Base-by-base conservation (phyloP, 805 yeast species). In the Candida piceae region DNA sequence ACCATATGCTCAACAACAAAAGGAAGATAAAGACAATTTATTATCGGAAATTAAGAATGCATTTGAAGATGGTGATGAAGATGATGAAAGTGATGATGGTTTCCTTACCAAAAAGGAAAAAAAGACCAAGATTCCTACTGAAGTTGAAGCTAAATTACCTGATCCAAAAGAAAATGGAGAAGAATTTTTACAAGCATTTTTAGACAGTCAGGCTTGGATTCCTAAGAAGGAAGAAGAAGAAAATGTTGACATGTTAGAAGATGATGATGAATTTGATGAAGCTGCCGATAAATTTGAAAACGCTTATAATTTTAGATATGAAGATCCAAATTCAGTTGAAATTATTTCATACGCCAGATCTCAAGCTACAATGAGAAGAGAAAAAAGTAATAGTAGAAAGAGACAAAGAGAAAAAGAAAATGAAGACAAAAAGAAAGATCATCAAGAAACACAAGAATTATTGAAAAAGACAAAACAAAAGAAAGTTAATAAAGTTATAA, bases 251-350 rank as follows among this genome's bases (percentile, higher is more conserved):
- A 59, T 70, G 46, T 69, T 71, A 23, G 85, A 76, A 39, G 87
- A 80, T 40, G 94, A 87, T 50, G 90, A 82, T 32, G 93, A 84
- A 38, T 89, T 89, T 53, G 97, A 90, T 33, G 84, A 86, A 29
- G 93, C 94, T 2, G 96, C 84, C 5, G 98, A 93, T 50, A 68
- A 77, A 52, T 88, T 86, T 52, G 98, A 93, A 61, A 78, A 78
- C 45, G 96, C 95, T 0, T 90, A 89, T 64, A 93, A 93, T 55
- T 90, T 90, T 70, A 75, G 98, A 57, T 93, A 75, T 58, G 98
- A 93, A 62, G 97, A 89, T 52, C 88, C 95, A 12, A 77, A 79
- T 46, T 74, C 96, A 6, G 86, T 90, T 0, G 96, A 90, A 53
- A 85, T 93, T 59, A 82, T 89, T 15, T 82, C 95, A 13, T 93